Evolutionary conservation across 805 yeast genomes (phyloP).

Genomic region (Cyberlindnera xishuangbannaensis): DNA sequence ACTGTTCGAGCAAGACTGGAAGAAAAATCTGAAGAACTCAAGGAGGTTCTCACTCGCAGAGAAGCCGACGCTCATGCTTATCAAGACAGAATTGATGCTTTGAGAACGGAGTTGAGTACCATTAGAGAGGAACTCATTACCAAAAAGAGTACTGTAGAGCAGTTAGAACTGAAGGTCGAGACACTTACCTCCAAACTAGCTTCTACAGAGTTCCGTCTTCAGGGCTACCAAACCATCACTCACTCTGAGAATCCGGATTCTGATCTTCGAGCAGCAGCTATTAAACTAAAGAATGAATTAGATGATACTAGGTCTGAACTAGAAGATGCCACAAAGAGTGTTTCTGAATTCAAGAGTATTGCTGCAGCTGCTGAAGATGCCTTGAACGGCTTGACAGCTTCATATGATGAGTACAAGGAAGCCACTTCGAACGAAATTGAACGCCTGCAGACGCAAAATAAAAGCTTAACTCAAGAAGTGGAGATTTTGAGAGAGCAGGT

Average conservation of each 20-base stretch:
- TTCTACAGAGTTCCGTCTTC: conserved; percentile 26
- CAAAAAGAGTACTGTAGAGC: conserved; percentile 35
- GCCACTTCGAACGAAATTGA: conserved; percentile 16
- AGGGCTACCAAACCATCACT: conserved; percentile 26
- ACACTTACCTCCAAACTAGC: conserved; percentile 27
- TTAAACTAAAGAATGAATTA: conserved; percentile 32
- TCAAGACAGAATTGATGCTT: conserved; percentile 55
- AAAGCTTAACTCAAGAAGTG: conserved; percentile 16
- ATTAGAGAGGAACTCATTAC: conserved; percentile 37
- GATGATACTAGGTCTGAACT: conserved; percentile 49
- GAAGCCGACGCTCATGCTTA: conserved; percentile 52
- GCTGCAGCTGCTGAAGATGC: conserved; percentile 66
- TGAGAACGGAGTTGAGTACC: conserved; percentile 39
- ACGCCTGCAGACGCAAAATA: conserved; percentile 19
- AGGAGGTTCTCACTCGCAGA: conserved; percentile 43
- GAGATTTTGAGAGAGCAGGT: conserved; percentile 28
- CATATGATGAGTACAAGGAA: conserved; percentile 43
- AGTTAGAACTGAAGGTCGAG: conserved; percentile 34
- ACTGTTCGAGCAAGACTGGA: conserved; percentile 40
- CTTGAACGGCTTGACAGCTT: conserved; percentile 44
- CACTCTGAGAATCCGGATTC: conserved; percentile 23
- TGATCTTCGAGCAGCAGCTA: conserved; percentile 27
- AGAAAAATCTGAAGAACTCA: conserved; percentile 45
- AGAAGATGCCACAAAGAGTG: conserved; percentile 49
- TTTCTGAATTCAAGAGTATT: conserved; percentile 55